Evolutionary conservation across 129 eudicot genomes (phyloP), one percentile per base, ranked within the genome.

Genomic region (Logfia minima): DNA sequence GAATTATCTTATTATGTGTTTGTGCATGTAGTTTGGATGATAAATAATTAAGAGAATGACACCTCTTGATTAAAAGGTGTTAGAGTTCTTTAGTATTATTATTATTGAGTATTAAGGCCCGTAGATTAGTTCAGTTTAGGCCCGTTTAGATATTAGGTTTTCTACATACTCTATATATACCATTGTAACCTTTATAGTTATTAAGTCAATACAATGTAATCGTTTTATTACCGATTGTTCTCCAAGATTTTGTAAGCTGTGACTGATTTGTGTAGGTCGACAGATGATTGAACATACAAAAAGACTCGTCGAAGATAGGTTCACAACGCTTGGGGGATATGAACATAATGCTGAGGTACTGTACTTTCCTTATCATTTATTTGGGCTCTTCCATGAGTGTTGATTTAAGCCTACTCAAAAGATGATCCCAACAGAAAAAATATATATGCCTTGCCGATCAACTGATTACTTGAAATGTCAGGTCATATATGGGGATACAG

Each of bases 261-360:
- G 28, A 45, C 71, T 34, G 70, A 79, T 66, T 79, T 72, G 56
- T 78, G 79, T 76, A 94, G 98, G 98, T 77, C 98, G 98, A 51
- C 96, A 94, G 85, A 94, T 94, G 98, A 94, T 94, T 71, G 98
- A 94, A 76, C 98, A 89, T 75, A 94, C 98, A 76, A 94, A 94
- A 75, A 94, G 85, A 85, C 93, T 94, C 13, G 98, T 94, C 58
- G 98, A 89, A 91, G 98, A 91, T 63, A 94, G 82, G 74, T 94
- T 94, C 77, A 91, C 97, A 14, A 83, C 88, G 53, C 84, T 78
- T 72, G 78, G 75, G n/a, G 93, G 97, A 74, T 91, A 86, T 76
- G 90, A 94, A 34, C 97, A 94, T 81, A 91, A 75, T 79, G 98
- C 97, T 61, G 98, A 94, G 98, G 98, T 92, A 89, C 60, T 68